Percentiles rank a stretch among this genome's conserved stretches.
Evolutionary conservation across 495 filamentous ascomycete genomes (phyloP).

Genomic region (Neurospora tetrasperma): DNA sequence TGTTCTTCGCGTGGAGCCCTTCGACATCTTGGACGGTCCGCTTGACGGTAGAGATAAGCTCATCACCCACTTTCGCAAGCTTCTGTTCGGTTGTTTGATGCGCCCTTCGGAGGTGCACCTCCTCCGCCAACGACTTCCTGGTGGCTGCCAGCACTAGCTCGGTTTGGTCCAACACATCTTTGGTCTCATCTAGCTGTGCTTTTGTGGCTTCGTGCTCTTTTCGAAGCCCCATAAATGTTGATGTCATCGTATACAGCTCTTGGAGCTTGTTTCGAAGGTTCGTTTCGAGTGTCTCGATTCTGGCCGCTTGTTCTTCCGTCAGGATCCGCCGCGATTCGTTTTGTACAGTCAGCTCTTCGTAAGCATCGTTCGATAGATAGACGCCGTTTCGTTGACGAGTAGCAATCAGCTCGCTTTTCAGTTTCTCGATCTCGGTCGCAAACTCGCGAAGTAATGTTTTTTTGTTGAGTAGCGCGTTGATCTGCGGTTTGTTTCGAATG

Average conservation of each 20-base stretch:
- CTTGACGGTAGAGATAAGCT: slow-evolving; percentile 64
- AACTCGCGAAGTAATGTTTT: slow-evolving; percentile 85
- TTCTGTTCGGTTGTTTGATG: slow-evolving; percentile 77
- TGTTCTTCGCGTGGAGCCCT: slow-evolving; percentile 71
- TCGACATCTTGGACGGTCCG: slow-evolving; percentile 69
- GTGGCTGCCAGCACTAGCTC: slow-evolving; percentile 71
- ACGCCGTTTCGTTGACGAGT: slow-evolving; percentile 91
- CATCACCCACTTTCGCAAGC: slow-evolving; percentile 58
- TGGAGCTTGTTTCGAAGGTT: slow-evolving; percentile 85
- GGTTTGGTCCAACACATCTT: slow-evolving; percentile 72
- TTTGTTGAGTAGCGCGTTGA: slow-evolving; percentile 84
- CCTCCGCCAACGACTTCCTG: slow-evolving; percentile 64
- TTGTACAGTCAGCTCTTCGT: slow-evolving; percentile 77
- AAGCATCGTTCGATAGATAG: slow-evolving; percentile 74
- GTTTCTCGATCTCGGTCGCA: slow-evolving; percentile 83
- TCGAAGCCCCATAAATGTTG: slow-evolving; percentile 73
- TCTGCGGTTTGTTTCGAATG: slow-evolving; percentile 93
- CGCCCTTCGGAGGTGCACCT: slow-evolving; percentile 67
- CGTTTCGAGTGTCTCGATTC: slow-evolving; percentile 84
- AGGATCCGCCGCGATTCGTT: slow-evolving; percentile 89
- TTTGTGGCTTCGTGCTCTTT: slow-evolving; percentile 74
- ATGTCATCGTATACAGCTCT: slow-evolving; percentile 75
- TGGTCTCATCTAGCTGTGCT: slow-evolving; percentile 62
- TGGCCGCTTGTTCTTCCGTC: slow-evolving; percentile 82
- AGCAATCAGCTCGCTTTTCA: slow-evolving; percentile 87